These are phyloP conservation scores for Xylariaceae sp. DNA, from an alignment of 2,329 filamentous ascomycete species.

Conservation along the genomic window DNA sequence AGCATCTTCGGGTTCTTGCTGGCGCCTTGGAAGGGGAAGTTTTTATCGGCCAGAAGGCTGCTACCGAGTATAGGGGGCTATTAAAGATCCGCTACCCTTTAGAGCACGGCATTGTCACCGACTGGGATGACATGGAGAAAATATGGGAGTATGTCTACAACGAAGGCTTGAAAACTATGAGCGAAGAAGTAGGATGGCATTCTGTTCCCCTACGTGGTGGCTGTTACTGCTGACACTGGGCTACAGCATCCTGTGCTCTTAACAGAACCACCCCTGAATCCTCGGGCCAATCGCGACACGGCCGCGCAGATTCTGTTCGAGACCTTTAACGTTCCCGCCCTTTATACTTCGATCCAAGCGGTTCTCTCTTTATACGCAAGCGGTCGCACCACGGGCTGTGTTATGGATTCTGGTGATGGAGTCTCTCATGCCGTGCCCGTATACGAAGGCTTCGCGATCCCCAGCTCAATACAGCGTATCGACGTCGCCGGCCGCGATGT, in stretches of 20 bases:
- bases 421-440: constrained; percentile 97
- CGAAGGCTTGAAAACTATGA: constrained; percentile 91
- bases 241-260: constrained; percentile 84
- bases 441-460: constrained; percentile 96
- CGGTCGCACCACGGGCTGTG: constrained; percentile 91
- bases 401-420: constrained; percentile 91
- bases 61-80: constrained; percentile 83
- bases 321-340: constrained; percentile 94
- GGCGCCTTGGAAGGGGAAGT: constrained; percentile 94
- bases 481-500: constrained; percentile 95
- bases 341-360: constrained; percentile 96
- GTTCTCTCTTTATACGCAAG: constrained; percentile 94
- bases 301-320: constrained; percentile 98
- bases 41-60: constrained; percentile 87
- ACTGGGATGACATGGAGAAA: constrained; percentile 99
- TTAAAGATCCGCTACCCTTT: constrained; percentile 94
- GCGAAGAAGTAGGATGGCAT: constrained; percentile 69
- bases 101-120: constrained; percentile 96
- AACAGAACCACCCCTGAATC: constrained; percentile 94
- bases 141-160: constrained; percentile 99
- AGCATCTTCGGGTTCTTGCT: constrained; percentile 91
- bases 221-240: constrained; percentile 10
- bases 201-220: background rate
- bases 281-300: constrained; percentile 89
- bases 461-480: constrained; percentile 89